Percentiles rank a stretch among this genome's conserved stretches.
phyloP scores from a whole-genome alignment of 495 filamentous ascomycete species.

The Lindgomyces ingoldianus region DNA sequence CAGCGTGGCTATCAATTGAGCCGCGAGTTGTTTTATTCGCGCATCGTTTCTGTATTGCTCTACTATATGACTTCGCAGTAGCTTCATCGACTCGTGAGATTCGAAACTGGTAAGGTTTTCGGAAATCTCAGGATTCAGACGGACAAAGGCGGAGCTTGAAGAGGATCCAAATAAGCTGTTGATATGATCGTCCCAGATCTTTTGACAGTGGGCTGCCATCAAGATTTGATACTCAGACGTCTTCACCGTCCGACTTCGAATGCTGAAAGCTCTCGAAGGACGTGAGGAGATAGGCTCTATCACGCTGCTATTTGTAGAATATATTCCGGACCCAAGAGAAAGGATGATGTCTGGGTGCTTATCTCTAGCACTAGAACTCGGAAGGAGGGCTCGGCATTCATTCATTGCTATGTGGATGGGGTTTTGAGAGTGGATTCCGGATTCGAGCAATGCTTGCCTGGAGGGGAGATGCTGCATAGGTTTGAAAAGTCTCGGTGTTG shows the following conservation, averaged over 20 bases:
- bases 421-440: not conserved
- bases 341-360: slow-evolving; percentile 1
- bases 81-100: not conserved
- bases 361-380: not conserved
- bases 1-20: not conserved
- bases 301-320: not conserved
- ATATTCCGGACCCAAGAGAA: not conserved
- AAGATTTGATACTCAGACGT: not conserved
- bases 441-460: not conserved
- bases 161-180: not conserved
- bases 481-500: slow-evolving; percentile 8
- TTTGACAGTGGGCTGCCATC: not conserved
- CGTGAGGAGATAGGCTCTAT: not conserved
- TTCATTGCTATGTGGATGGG: not conserved
- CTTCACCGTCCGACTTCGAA: not conserved
- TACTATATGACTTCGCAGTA: not conserved
- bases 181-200: slow-evolving; percentile 3
- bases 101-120: not conserved
- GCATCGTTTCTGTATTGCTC: not conserved
- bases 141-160: slow-evolving; percentile 1
- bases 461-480: not conserved
- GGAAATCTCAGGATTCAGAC: not conserved
- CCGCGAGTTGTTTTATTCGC: not conserved
- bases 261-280: not conserved
- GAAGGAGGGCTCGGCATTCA: not conserved